Evolutionary conservation across 768 basidiomycete species (phyloP).

Genomic region (Boletus eberwhitei): DNA sequence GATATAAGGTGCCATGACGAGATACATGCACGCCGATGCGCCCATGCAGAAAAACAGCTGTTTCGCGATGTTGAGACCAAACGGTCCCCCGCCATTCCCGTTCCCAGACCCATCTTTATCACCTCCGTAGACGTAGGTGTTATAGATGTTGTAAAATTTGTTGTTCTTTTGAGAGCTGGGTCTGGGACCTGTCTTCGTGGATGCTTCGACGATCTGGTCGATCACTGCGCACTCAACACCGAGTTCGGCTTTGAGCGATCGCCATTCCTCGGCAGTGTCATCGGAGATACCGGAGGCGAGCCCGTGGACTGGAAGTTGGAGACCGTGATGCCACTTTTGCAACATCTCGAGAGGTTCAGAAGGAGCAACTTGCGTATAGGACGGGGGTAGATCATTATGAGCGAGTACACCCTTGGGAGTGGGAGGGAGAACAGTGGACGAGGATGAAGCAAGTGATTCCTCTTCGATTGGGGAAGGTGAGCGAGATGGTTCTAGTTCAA

Average conservation of each 20-base stretch:
- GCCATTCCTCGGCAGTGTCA: conserved; percentile 74
- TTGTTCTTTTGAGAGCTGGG: conserved; percentile 41
- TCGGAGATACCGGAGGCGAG: conserved; percentile 55
- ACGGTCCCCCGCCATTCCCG: conserved; percentile 17
- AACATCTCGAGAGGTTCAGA: conserved; percentile 54
- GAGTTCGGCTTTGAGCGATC: conserved; percentile 71
- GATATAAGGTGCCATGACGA: conserved; percentile 58
- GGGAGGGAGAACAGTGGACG: conserved; percentile 67
- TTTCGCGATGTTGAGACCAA: conserved; percentile 36
- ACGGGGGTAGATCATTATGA: conserved; percentile 60
- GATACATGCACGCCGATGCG: conserved; percentile 57
- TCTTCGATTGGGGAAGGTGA: conserved; percentile 45
- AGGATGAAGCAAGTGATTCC: conserved; percentile 67
- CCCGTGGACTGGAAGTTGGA: conserved; percentile 41
- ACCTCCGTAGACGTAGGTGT: conserved; percentile 58
- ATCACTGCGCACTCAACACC: conserved; percentile 76
- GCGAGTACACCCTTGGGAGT: conserved; percentile 54
- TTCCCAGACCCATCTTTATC: conserved; percentile 36
- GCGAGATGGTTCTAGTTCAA: conserved; percentile 32
- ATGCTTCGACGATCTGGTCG: conserved; percentile 59
- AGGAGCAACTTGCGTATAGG: conserved; percentile 61
- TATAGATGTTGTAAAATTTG: conserved; percentile 84
- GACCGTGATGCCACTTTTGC: conserved; percentile 69
- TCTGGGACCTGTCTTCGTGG: conserved; percentile 29
- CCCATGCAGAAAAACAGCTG: conserved; percentile 60